Evolutionary conservation across 2,329 filamentous ascomycete genomes (phyloP).

Genomic region (Fusarium sp.): DNA sequence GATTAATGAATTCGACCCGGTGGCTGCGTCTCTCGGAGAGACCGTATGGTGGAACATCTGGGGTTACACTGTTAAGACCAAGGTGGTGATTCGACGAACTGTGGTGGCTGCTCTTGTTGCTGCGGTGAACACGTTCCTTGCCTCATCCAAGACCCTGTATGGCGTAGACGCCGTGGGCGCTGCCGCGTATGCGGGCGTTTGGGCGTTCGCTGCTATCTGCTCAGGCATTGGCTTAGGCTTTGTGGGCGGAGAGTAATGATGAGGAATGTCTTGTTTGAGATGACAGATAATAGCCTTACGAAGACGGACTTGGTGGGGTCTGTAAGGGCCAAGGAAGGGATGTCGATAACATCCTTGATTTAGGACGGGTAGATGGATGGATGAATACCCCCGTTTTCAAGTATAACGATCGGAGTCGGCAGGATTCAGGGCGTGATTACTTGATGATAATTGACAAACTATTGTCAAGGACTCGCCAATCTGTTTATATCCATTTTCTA

Average conservation of each 20-base stretch:
- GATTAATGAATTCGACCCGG: slow-evolving; percentile 72
- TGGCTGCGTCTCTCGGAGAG: slow-evolving; percentile 75
- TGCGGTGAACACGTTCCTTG: slow-evolving; percentile 72
- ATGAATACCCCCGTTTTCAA: slow-evolving; percentile 36
- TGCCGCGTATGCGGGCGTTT: slow-evolving; percentile 79
- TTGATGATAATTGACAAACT: slow-evolving; percentile 16
- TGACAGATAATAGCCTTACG: slow-evolving; percentile 39
- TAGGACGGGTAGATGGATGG: slow-evolving; percentile 36
- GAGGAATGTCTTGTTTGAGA: slow-evolving; percentile 10
- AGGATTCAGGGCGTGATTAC: slow-evolving; percentile 27
- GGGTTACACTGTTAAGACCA: slow-evolving; percentile 75
- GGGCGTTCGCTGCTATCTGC: slow-evolving; percentile 76
- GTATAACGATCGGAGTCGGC: slow-evolving; percentile 28
- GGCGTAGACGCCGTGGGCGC: slow-evolving; percentile 81
- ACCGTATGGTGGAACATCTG: slow-evolving; percentile 82
- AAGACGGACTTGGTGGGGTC: slow-evolving; percentile 8
- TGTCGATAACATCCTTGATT: slow-evolving; percentile 28
- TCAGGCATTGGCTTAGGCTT: slow-evolving; percentile 70
- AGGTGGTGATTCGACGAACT: slow-evolving; percentile 76
- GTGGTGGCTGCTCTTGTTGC: slow-evolving; percentile 71
- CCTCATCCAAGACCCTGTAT: slow-evolving; percentile 76
- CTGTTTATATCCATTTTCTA: slow-evolving; percentile 13
- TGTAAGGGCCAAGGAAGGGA: slow-evolving; percentile 2
- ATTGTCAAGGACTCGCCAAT: slow-evolving; percentile 1
- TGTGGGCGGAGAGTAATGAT: slow-evolving; percentile 62